These are phyloP conservation scores for Ascosphaera acerosa DNA, from an alignment of 2,329 filamentous ascomycete genomes.

Conservation along the genomic window DNA sequence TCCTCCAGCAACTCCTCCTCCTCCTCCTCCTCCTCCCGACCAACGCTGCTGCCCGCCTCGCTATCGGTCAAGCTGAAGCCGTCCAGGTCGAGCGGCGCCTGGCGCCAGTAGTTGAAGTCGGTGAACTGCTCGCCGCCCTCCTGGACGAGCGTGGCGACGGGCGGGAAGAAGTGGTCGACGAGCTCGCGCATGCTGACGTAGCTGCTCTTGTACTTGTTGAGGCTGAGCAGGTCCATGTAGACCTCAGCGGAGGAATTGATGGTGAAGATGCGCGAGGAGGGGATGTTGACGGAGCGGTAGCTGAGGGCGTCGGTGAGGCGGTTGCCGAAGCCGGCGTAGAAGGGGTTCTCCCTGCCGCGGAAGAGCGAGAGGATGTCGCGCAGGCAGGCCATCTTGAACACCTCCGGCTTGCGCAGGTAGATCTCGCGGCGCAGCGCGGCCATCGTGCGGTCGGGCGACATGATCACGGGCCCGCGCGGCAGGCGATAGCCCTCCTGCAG, in stretches of 20 bases:
- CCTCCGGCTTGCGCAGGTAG: slow-evolving; percentile 85
- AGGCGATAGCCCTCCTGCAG: slow-evolving; percentile 66
- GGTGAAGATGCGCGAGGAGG: slow-evolving; percentile 81
- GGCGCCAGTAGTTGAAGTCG: slow-evolving; percentile 92
- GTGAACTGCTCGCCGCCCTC: slow-evolving; percentile 86
- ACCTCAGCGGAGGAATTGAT: slow-evolving; percentile 98
- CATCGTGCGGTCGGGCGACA: slow-evolving; percentile 86
- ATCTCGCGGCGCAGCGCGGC: slow-evolving; percentile 77
- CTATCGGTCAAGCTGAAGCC: slow-evolving; percentile 72
- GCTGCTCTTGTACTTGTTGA: slow-evolving; percentile 89
- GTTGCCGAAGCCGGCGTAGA: slow-evolving; percentile 95
- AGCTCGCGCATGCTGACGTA: slow-evolving; percentile 95
- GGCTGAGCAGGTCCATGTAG: slow-evolving; percentile 61
- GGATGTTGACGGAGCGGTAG: slow-evolving; percentile 89
- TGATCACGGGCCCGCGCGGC: slow-evolving; percentile 76
- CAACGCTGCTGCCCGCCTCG: slow-evolving; percentile 25
- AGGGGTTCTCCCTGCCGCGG: slow-evolving; percentile 48
- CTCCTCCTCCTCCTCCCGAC: slow-evolving; percentile 30
- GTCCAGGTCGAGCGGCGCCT: slow-evolving; percentile 56
- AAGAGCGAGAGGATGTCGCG: slow-evolving; percentile 85
- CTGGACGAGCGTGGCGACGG: slow-evolving; percentile 62
- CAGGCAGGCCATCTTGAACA: slow-evolving; percentile 98
- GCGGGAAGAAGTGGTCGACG: slow-evolving; percentile 94
- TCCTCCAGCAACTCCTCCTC: slow-evolving; percentile 25
- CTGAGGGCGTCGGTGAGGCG: slow-evolving; percentile 86